A percentile compares a stretch with the other conserved stretches of the same genome.
These are phyloP conservation scores for Laburnicola sp. DNA, from an alignment of 2,329 filamentous ascomycete genomes.

Conservation along the genomic window DNA sequence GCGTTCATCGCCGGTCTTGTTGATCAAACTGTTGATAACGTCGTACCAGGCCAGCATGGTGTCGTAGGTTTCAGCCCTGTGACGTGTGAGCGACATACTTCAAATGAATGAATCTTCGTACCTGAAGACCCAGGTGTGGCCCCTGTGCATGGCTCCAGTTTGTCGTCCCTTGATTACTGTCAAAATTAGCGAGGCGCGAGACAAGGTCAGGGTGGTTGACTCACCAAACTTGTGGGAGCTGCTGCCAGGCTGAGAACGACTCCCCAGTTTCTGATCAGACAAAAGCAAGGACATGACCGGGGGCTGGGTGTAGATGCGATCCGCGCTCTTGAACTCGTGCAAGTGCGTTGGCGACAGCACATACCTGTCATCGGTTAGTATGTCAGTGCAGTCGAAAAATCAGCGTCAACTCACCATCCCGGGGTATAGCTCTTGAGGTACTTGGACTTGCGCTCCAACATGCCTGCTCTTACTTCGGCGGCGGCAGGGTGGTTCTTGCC, in stretches of 20 bases:
- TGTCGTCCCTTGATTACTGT: conserved; percentile 86
- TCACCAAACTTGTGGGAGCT: conserved; percentile 90
- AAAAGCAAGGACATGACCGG: conserved; percentile 97
- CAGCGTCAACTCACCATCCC: conserved; percentile 70
- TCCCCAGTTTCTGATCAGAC: conserved; percentile 91
- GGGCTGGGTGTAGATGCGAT: conserved; percentile 77
- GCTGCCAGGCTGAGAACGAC: conserved; percentile 78
- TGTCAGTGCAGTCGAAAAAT: neutral
- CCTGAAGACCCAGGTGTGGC: conserved; percentile 68
- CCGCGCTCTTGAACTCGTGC: conserved; percentile 98
- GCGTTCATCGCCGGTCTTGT: conserved; percentile 84
- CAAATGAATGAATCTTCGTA: neutral
- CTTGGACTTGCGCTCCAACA: conserved; percentile 97
- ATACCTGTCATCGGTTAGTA: conserved; percentile 63
- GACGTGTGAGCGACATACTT: neutral
- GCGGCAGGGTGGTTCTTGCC: conserved; percentile 83
- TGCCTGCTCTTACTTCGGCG: conserved; percentile 83
- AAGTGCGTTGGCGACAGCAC: conserved; percentile 94
- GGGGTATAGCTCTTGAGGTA: conserved; percentile 97
- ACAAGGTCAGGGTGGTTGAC: neutral
- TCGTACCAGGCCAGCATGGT: conserved; percentile 98
- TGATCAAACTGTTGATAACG: conserved; percentile 86
- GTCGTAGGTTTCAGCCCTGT: conserved; percentile 69
- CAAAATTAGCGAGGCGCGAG: neutral
- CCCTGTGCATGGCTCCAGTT: conserved; percentile 87